A percentile compares a stretch with the other conserved stretches of the same genome.
Evolutionary conservation across 768 basidiomycete genomes (phyloP).

Genomic region (Kwoniella heveanensis): DNA sequence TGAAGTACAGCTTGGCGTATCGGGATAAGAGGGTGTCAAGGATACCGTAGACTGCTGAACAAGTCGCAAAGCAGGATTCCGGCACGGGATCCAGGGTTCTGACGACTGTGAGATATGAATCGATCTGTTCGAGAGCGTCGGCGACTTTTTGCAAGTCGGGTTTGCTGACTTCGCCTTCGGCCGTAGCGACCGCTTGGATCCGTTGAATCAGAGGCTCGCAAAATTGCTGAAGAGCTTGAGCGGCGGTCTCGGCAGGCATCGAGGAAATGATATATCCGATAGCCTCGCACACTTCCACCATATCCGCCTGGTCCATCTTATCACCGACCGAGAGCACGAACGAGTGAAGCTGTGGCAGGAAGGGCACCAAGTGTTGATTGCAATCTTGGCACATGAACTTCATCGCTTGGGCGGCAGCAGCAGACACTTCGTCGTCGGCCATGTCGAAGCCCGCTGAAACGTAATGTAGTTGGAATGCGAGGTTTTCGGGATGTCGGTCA

Average conservation of each 20-base stretch:
- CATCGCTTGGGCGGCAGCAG: conserved; percentile 92
- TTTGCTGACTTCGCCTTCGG: conserved; percentile 65
- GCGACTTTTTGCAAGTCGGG: conserved; percentile 70
- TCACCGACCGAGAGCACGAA: conserved; percentile 79
- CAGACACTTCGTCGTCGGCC: conserved; percentile 70
- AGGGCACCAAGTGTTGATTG: conserved; percentile 88
- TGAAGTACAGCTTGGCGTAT: conserved; percentile 72
- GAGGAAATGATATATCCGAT: conserved; percentile 92
- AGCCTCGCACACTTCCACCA: conserved; percentile 89
- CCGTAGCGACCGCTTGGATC: conserved; percentile 67
- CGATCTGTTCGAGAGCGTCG: conserved; percentile 90
- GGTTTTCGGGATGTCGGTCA: conserved; percentile 81
- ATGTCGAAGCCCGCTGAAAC: conserved; percentile 90
- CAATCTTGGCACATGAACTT: conserved; percentile 98
- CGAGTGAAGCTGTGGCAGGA: conserved; percentile 84
- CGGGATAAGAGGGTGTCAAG: conserved; percentile 78
- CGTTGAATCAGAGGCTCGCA: conserved; percentile 77
- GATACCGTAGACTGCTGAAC: conserved; percentile 77
- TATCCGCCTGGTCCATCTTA: conserved; percentile 82
- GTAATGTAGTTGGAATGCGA: conserved; percentile 81
- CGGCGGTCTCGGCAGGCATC: conserved; percentile 87
- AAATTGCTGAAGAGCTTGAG: conserved; percentile 82
- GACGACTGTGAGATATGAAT: conserved; percentile 84
- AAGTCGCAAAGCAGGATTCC: conserved; percentile 72
- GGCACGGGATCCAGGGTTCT: conserved; percentile 80